Evolutionary conservation across 768 basidiomycete genomes (phyloP), one percentile per base, ranked within the genome.

Genomic region (Trametes punicea): DNA sequence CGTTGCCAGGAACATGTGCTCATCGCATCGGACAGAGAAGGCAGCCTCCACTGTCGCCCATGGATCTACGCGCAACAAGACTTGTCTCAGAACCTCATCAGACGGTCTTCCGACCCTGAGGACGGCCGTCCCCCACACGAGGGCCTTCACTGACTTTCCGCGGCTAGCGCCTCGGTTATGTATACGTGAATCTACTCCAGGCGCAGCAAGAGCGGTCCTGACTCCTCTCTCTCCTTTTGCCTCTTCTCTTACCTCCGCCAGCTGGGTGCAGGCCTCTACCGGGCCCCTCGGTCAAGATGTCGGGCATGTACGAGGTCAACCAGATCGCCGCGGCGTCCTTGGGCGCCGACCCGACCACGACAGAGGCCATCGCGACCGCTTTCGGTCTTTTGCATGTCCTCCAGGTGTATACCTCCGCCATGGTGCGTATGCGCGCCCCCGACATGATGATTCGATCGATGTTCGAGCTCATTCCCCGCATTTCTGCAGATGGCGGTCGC

Each of bases 221-320:
- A 10, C 34, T 27, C 25, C 7, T n/a, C 36, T 38, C n/a, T 44
- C 51, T 30, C 34, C 31, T 33, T 15, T 31, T 34, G 18, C 34
- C 15, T 7, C 25, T 27, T 16, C 23, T 27, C 41, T 29, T 6
- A 5, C 23, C 16, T 29, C 41, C 29, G 26, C 11, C 20, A 16
- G 20, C 38, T 27, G 3, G 9, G n/a, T 18, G 4, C 34, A 33
- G 26, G 8, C 20, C 18, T 23, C 16, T 13, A 27, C 18, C 2
- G 46, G 25, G n/a, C 18, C 23, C 34, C 3, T 4, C 15, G 27
- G 40, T 11, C 40, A 29, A 25, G 18, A 54, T 54, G 52, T 54
- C 52, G 52, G 52, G 52, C 44, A 46, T 54, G 52, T 36, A 54
- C 18, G 52, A 54, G 44, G 52, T 54, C n/a, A 54, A 46, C 52